Percentiles rank a stretch among this genome's conserved stretches.
Conservation (phyloP, 2,329 filamentous ascomycete species). For the Penicillium thymicola region DNA sequence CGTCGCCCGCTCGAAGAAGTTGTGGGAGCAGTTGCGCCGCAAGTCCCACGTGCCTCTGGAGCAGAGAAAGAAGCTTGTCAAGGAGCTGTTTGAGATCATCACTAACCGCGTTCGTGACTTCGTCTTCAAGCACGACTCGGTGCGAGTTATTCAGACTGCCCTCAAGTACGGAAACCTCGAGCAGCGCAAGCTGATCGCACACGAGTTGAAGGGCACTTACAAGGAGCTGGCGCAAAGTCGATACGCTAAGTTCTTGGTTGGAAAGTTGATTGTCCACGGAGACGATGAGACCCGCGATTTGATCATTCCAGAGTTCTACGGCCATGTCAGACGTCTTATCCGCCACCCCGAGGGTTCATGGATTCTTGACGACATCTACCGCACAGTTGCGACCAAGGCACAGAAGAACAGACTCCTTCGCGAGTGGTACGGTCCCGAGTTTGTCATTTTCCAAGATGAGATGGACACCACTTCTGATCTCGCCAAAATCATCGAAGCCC, state of each 20-base stretch:
- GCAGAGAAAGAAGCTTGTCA: conserved; percentile 80
- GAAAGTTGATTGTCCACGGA: conserved; percentile 90
- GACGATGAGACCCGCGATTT: conserved; percentile 82
- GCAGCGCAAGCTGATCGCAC: conserved; percentile 81
- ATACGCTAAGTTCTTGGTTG: conserved; percentile 96
- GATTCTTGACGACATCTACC: conserved; percentile 97
- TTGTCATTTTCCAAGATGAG: conserved; percentile 69
- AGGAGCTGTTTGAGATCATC: conserved; percentile 87
- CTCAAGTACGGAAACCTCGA: conserved; percentile 89
- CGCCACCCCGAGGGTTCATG: conserved; percentile 95
- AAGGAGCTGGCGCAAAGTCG: conserved; percentile 83
- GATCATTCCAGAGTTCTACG: conserved; percentile 92
- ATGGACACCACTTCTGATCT: conserved; percentile 60
- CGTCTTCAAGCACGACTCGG: conserved; percentile 96
- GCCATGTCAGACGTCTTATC: conserved; percentile 86
- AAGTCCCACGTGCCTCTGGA: conserved; percentile 92
- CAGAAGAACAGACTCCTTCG: conserved; percentile 82
- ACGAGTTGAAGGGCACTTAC: conserved; percentile 81
- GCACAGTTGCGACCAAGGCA: conserved; percentile 76
- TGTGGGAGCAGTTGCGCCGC: conserved; percentile 89
- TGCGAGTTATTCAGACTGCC: conserved; percentile 93
- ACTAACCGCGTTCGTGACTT: conserved; percentile 91
- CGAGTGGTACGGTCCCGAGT: conserved; percentile 97
- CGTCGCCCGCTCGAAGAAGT: conserved; percentile 85
- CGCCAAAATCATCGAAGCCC: conserved; percentile 66